A percentile compares a stretch with the other conserved stretches of the same genome.
phyloP scores from a whole-genome alignment of 805 yeast genomes.

The Schizosaccharomyces osmophilus region DNA sequence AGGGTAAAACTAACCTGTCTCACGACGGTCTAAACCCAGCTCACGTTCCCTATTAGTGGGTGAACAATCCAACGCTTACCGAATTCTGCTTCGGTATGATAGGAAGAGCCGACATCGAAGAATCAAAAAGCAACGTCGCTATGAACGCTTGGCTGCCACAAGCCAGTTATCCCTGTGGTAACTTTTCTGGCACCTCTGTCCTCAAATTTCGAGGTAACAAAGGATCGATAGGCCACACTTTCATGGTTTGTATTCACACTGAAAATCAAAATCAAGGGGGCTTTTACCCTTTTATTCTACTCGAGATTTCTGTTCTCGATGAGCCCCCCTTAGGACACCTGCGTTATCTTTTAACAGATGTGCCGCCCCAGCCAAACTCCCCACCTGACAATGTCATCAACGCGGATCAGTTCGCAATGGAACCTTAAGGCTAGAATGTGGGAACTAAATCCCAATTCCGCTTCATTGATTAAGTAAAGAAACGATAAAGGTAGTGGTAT shows the following conservation, averaged over 20 bases:
- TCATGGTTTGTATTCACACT: conserved; percentile 24
- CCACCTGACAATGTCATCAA: conserved; percentile 18
- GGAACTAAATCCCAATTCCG: conserved; percentile 18
- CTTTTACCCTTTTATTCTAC: conserved; percentile 25
- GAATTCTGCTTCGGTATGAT: conserved; percentile 27
- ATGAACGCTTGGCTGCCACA: conserved; percentile 27
- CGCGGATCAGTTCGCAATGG: conserved; percentile 14
- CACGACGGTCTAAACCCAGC: conserved; percentile 8
- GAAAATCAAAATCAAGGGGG: conserved; percentile 24
- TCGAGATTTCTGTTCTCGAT: conserved; percentile 25
- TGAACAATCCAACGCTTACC: conserved; percentile 24
- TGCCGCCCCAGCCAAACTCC: conserved; percentile 26
- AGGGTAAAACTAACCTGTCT: conserved; percentile 5
- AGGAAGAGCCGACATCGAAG: conserved; percentile 28
- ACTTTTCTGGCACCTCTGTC: conserved; percentile 24
- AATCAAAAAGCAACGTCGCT: conserved; percentile 25
- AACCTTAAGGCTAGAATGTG: conserved; percentile 17
- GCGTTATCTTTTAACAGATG: conserved; percentile 25
- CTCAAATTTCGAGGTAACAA: conserved; percentile 22
- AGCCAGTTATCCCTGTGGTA: conserved; percentile 23
- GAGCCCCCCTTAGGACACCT: conserved; percentile 24
- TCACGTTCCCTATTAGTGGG: conserved; percentile 26
- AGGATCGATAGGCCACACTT: conserved; percentile 28
- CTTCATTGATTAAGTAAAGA: conserved; percentile 18
- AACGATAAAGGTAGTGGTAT: conserved; percentile 22